Evolutionary conservation across 2,329 filamentous ascomycete species (phyloP).

Genomic region (Calonectria hongkongensis): DNA sequence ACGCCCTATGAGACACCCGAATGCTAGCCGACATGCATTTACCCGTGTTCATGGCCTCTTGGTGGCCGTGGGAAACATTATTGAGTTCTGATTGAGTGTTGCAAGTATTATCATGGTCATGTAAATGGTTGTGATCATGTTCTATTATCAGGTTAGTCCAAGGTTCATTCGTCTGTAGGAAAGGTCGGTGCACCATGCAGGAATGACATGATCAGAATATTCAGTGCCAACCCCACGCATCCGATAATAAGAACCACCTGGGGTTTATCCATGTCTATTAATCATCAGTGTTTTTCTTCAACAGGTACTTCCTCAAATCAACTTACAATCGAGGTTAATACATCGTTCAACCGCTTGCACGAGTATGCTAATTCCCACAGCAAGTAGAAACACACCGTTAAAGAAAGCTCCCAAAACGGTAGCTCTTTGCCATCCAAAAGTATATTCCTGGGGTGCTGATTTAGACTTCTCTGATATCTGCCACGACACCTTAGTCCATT

Average conservation of each 20-base stretch:
- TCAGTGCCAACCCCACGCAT: constrained; percentile 78
- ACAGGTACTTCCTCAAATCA: neutral
- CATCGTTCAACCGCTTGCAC: constrained; percentile 85
- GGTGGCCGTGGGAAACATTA: constrained; percentile 29
- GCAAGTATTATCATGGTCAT: constrained; percentile 49
- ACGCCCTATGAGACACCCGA: constrained; percentile 40
- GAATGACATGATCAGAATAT: constrained; percentile 79
- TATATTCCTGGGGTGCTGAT: constrained; percentile 69
- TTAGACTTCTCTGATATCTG: constrained; percentile 74
- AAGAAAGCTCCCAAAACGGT: constrained; percentile 86
- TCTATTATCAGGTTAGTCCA: constrained; percentile 43
- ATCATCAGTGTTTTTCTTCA: constrained; percentile 40
- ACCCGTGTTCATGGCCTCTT: constrained; percentile 34
- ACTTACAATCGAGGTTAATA: constrained; percentile 71
- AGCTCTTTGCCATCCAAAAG: constrained; percentile 86
- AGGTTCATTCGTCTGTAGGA: neutral
- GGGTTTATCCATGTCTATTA: constrained; percentile 77
- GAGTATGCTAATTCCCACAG: constrained; percentile 82
- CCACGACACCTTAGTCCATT: constrained; percentile 9
- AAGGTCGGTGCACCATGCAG: constrained; percentile 73
- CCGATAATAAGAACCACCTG: constrained; percentile 82
- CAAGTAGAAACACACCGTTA: constrained; percentile 85
- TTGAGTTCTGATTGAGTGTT: constrained; percentile 49
- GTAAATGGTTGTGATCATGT: constrained; percentile 63
- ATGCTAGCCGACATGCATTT: constrained; percentile 37